Evolutionary conservation across 2,329 filamentous ascomycete genomes (phyloP).

Genomic region (Kalaharituber pfeilii): DNA sequence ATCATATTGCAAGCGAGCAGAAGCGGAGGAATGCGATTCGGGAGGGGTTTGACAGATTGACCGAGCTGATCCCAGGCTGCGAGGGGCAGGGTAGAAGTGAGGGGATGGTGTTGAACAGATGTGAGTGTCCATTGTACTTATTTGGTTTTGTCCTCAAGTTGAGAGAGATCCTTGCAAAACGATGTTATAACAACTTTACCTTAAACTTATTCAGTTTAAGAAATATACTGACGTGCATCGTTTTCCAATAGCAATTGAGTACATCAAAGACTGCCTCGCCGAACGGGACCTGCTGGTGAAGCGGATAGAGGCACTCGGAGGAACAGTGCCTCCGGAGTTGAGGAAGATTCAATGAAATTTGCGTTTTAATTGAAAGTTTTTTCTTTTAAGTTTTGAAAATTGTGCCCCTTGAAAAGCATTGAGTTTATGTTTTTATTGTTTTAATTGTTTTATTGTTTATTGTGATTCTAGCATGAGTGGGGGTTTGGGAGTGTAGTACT

Average conservation of each 20-base stretch:
- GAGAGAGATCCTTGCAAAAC: neutral
- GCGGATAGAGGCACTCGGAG: conserved; percentile 42
- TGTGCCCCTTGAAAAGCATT: too few species aligned
- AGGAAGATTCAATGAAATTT: conserved; percentile 4
- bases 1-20: conserved; percentile 52
- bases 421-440: too few species aligned
- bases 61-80: conserved; percentile 62
- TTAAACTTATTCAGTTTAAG: conserved; percentile 1
- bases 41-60: conserved; percentile 66
- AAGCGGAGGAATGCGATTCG: conserved; percentile 42
- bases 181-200: neutral
- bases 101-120: conserved; percentile 59
- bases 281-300: conserved; percentile 42
- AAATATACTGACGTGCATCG: neutral
- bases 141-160: too few species aligned
- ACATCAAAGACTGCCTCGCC: conserved; percentile 42
- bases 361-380: neutral
- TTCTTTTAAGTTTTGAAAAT: too few species aligned
- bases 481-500: too few species aligned
- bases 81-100: conserved; percentile 73
- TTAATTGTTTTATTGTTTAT: too few species aligned
- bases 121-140: conserved; percentile 13
- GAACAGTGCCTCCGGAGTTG: conserved; percentile 31
- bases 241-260: conserved; percentile 37
- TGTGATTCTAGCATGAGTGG: too few species aligned